phyloP scores from a whole-genome alignment of 139 green algal genomes.

The Chlamydomonas sp. region DNA sequence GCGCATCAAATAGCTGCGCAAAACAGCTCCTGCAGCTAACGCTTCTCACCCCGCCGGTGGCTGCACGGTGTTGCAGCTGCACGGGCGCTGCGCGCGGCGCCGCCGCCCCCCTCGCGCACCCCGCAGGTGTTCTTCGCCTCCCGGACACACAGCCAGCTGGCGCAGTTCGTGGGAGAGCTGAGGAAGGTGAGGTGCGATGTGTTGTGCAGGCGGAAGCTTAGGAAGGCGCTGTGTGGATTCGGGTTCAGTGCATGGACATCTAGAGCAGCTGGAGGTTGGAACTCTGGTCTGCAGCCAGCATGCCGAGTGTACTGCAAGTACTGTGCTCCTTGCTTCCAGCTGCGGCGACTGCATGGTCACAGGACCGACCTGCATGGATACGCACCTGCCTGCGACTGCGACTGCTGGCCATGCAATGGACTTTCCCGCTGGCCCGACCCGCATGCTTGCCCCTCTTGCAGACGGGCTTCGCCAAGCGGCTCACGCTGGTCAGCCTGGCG shows the following conservation, averaged over 20 bases:
- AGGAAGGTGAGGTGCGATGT: constrained; percentile 29
- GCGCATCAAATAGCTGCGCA: too few species aligned
- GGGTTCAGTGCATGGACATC: too few species aligned
- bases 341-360: too few species aligned
- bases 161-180: constrained; percentile 91
- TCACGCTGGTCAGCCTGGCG: constrained; percentile 76
- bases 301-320: too few species aligned
- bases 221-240: too few species aligned
- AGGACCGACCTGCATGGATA: too few species aligned
- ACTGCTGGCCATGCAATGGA: too few species aligned
- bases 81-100: constrained; percentile 14
- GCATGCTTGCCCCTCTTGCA: not conserved
- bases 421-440: not conserved
- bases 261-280: too few species aligned
- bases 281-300: too few species aligned
- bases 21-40: not conserved
- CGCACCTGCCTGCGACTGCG: too few species aligned
- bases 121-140: constrained; percentile 93
- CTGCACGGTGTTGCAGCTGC: not conserved
- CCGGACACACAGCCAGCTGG: constrained; percentile 97
- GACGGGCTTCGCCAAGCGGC: constrained; percentile 68
- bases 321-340: too few species aligned
- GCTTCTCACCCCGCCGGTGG: not conserved
- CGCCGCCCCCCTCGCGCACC: not conserved
- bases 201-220: too few species aligned